Evolutionary conservation across 257 asterid species (phyloP).

Genomic region (Eustoma russellianum): DNA sequence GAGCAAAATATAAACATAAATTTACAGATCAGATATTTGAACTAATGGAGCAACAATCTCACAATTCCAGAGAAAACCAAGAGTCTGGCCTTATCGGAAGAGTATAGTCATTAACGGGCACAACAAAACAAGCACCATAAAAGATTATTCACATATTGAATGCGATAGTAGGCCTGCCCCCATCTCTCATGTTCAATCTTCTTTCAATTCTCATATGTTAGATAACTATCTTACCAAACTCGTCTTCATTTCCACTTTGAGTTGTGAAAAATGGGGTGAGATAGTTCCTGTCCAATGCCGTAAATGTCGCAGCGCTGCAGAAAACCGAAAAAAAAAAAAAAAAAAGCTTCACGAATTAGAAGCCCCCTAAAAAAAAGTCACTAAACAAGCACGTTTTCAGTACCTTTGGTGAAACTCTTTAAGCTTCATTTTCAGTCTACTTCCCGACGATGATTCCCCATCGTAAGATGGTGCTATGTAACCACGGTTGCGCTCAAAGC

Average conservation of each 20-base stretch:
- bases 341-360: neutral
- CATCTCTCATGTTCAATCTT: too few species aligned
- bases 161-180: too few species aligned
- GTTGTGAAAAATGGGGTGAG: conserved; percentile 93
- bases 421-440: conserved; percentile 84
- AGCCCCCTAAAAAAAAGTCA: neutral
- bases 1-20: too few species aligned
- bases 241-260: conserved; percentile 83
- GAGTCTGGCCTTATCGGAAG: too few species aligned
- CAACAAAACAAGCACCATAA: too few species aligned
- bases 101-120: too few species aligned
- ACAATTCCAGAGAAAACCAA: too few species aligned
- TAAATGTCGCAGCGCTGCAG: conserved; percentile 82
- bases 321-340: neutral
- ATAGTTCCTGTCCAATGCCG: conserved; percentile 88
- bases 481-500: conserved; percentile 57
- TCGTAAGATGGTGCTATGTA: conserved; percentile 76
- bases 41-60: too few species aligned
- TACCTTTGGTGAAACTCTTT: conserved; percentile 83
- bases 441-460: conserved; percentile 80
- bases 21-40: too few species aligned
- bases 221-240: conserved; percentile 39
- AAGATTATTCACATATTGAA: too few species aligned
- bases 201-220: too few species aligned
- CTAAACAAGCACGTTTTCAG: neutral